Evolutionary conservation across 352 stramenopile genomes (phyloP), one percentile per base, ranked within the genome.

Genomic region (Thraustochytrium striatum): DNA sequence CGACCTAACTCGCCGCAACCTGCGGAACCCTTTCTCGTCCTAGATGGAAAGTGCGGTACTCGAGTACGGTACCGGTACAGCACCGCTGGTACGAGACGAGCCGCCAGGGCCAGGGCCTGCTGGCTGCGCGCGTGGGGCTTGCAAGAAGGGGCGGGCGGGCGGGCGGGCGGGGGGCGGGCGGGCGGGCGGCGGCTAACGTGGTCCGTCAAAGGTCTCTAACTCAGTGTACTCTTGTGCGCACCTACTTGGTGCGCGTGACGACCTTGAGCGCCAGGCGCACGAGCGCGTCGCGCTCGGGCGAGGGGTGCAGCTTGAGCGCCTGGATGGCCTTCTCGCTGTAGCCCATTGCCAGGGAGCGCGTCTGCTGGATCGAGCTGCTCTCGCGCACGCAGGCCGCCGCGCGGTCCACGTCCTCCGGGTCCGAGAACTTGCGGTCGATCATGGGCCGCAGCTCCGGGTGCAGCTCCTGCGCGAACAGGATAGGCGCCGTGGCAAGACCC

Each of bases 301-400:
- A 81, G 0, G 78, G 78, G n/a, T 47, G 33, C 50, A 97, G 87
- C 84, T 93, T 88, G 81, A 97, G 89, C 21, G 90, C 87, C 72
- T 97, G 91, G 72, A 97, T 96, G 38, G 95, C 95, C 72, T 97
- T 85, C 86, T 99, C 94, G 19, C 93, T 94, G 85, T 99, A 94
- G 69, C 93, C 88, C 72, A 96, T 91, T n/a, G 96, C 96, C 43
- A 99, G 86, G 21, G 95, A 88, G 82, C 95, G 95, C 38, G 95
- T 97, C 68, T 92, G 88, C 53, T 89, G 87, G 35, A 98, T 94
- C 1, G 93, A 94, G 84, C 92, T 90, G 61, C 91, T 94, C 82
- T 93, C 89, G 72, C 94, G 87, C 69, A 97, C 92, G 25, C 94
- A 82, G 47, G 93, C 86, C n/a, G 88, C 91, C 25, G 91, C 92